phyloP scores from a whole-genome alignment of 73 alveolate genomes.

The Paramecium primaurelia region DNA sequence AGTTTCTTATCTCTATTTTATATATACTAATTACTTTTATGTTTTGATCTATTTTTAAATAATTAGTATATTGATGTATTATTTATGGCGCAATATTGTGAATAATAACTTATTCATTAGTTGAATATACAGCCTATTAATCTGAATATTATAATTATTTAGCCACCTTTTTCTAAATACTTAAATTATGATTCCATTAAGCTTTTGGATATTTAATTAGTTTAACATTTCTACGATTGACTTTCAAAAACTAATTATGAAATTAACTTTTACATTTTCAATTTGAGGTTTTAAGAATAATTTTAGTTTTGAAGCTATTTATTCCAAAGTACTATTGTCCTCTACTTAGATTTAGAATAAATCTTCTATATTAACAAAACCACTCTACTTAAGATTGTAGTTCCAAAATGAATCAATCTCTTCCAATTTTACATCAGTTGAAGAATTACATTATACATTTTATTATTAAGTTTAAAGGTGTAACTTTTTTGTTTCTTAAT shows the following conservation, averaged over 20 bases:
- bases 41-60: background rate
- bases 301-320: background rate
- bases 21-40: background rate
- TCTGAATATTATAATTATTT: background rate
- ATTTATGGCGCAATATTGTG: background rate
- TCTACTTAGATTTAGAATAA: background rate
- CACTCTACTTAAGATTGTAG: background rate
- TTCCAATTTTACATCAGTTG: background rate
- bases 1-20: background rate
- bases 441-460: background rate
- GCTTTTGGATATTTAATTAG: background rate
- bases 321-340: background rate
- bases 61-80: background rate
- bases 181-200: background rate
- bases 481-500: background rate
- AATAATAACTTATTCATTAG: background rate
- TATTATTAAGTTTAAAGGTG: background rate
- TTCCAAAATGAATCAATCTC: background rate
- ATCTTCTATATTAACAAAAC: background rate
- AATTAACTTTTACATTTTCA: background rate
- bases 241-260: background rate
- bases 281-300: background rate
- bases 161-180: background rate
- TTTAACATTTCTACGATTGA: background rate
- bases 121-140: background rate